Evolutionary conservation across 2,329 filamentous ascomycete species (phyloP), one percentile per base, ranked within the genome.

Genomic region (Biscogniauxia mediterranea): DNA sequence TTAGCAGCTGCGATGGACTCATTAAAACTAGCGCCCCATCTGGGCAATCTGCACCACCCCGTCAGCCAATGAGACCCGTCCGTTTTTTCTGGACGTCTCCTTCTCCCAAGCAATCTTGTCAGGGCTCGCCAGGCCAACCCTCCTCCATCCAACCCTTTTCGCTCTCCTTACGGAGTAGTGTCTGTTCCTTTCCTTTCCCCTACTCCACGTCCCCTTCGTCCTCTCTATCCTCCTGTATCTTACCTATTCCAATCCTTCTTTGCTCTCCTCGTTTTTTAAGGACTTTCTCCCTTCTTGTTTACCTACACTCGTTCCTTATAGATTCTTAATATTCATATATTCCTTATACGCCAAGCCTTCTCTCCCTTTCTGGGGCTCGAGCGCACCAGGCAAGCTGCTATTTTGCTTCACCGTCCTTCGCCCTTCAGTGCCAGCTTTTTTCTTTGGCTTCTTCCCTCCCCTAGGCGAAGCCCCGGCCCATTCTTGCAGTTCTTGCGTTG

Each of bases 21-120:
- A 77, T 76, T 75, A 74, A 77, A 77, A 73, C 74, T 78, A 78
- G 76, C 76, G 76, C 73, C 73, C 74, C 73, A 70, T 73, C 67
- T 67, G 61, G 64, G 74, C 70, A 77, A 76, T 77, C 72, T 74
- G 68, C 73, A 73, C 67, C 66, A 69, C 65, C 64, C 64, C 61
- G 67, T 69, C 59, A 64, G 62, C 70, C 70, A 70, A 72, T 70
- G 59, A 68, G 28, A 63, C 61, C 32, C 58, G 25, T 58, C 55
- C 64, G 56, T 68, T 67, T 64, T 61, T 46, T 57, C 56, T 61
- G 59, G 58, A 61, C 59, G 57, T 59, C 63, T 60, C 63, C 63
- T 57, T 68, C 62, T 63, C 59, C 64, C 63, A 63, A 63, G 64
- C 64, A 63, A 64, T 66, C 58, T 61, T 69, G 67, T 64, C 70